Conservation (phyloP, 331 rosid genomes). For the Quercus phellos region DNA sequence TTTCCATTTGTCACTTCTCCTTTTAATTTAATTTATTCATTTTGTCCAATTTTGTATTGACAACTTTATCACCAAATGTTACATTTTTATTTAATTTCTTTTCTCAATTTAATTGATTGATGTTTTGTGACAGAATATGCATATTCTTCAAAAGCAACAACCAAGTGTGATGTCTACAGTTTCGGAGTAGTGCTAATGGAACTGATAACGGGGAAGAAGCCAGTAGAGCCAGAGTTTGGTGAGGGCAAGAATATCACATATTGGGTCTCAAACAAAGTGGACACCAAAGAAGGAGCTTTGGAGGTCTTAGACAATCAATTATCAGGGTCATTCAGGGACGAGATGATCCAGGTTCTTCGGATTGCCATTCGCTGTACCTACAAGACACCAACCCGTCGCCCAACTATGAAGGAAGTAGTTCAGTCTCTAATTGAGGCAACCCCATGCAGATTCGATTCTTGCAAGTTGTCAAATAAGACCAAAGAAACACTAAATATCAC, state of each 20-base stretch:
- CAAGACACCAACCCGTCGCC: constrained; percentile 74
- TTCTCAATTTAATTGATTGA: background rate
- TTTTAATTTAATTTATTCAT: background rate
- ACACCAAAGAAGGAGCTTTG: constrained; percentile 72
- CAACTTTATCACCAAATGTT: background rate
- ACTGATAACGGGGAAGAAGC: constrained; percentile 84
- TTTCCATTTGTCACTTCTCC: constrained; percentile 7
- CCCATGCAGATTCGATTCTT: constrained; percentile 49
- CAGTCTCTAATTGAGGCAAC: constrained; percentile 65
- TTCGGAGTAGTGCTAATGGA: constrained; percentile 94
- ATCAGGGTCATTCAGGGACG: constrained; percentile 47
- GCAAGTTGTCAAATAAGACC: constrained; percentile 46
- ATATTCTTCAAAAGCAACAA: constrained; percentile 81
- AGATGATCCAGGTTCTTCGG: constrained; percentile 63
- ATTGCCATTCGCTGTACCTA: constrained; percentile 83
- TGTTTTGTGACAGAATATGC: constrained; percentile 69
- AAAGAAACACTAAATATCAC: constrained; percentile 47
- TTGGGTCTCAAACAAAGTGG: constrained; percentile 89
- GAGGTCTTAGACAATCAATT: constrained; percentile 68
- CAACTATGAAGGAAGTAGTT: constrained; percentile 94
- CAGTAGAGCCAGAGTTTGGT: constrained; percentile 80
- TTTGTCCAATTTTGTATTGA: background rate
- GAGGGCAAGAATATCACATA: constrained; percentile 77
- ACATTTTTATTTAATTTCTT: background rate
- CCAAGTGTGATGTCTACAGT: constrained; percentile 93